These are phyloP conservation scores for Cercospora nicotianae DNA, from an alignment of 2,329 filamentous ascomycete species.

Conservation along the genomic window DNA sequence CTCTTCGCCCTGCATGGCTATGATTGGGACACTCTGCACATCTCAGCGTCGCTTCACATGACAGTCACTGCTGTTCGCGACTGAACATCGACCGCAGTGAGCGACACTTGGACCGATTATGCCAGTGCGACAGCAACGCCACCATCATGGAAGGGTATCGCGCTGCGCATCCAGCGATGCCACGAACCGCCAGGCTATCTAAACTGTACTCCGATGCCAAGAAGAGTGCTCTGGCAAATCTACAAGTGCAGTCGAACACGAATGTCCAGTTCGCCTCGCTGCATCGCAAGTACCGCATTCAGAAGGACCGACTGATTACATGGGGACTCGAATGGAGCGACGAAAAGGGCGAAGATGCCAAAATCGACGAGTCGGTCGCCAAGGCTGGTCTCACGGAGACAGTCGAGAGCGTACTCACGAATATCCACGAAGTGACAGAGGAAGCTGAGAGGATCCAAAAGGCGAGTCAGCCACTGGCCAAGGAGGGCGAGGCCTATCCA, in stretches of 20 bases:
- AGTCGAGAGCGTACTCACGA: slow-evolving; percentile 75
- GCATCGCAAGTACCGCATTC: slow-evolving; percentile 75
- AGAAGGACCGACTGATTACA: slow-evolving; percentile 74
- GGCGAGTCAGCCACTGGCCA: slow-evolving; percentile 35
- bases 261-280: slow-evolving; percentile 67
- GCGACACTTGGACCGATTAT: background rate
- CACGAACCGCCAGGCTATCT: slow-evolving; percentile 51
- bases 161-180: slow-evolving; percentile 19
- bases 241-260: slow-evolving; percentile 59
- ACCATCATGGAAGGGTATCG: slow-evolving; percentile 11
- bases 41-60: background rate
- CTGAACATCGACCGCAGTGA: background rate
- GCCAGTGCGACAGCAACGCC: slow-evolving; percentile 4
- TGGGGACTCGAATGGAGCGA: slow-evolving; percentile 84
- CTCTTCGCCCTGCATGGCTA: background rate
- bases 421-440: slow-evolving; percentile 75
- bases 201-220: slow-evolving; percentile 80
- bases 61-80: background rate
- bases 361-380: slow-evolving; percentile 70
- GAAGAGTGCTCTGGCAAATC: slow-evolving; percentile 62
- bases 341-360: slow-evolving; percentile 62
- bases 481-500: slow-evolving; percentile 38
- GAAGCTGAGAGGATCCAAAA: slow-evolving; percentile 71
- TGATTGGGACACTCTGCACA: background rate
- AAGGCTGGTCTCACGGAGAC: slow-evolving; percentile 71